Evolutionary conservation across 306 rosid species (phyloP).

Genomic region (Citrullus colocynthis): DNA sequence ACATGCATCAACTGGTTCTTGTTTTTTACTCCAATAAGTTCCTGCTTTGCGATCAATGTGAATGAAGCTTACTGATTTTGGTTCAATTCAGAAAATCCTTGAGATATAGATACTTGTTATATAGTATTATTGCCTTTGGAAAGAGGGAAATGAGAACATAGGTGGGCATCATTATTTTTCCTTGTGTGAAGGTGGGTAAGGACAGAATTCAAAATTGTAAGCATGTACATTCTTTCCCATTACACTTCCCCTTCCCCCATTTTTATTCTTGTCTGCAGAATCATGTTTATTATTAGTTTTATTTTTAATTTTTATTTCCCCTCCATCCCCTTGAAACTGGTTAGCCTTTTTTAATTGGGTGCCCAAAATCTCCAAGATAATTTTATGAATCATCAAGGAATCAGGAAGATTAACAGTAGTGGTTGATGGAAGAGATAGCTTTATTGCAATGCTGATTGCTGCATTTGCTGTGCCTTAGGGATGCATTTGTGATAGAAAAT

Average conservation of each 20-base stretch:
- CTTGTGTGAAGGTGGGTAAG: background rate
- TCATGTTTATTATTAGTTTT: background rate
- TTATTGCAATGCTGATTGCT: background rate
- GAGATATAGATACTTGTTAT: background rate
- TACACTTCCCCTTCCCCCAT: background rate
- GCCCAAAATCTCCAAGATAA: background rate
- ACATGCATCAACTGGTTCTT: constrained; percentile 2
- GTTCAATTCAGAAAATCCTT: background rate
- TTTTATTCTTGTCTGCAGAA: background rate
- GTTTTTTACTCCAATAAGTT: background rate
- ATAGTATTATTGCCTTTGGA: background rate
- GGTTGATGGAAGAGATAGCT: background rate
- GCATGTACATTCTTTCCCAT: background rate
- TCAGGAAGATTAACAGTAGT: background rate
- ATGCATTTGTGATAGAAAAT: background rate
- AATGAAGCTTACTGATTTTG: background rate
- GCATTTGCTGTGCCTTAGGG: background rate
- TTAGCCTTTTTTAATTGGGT: background rate
- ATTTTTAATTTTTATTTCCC: background rate
- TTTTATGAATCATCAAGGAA: background rate
- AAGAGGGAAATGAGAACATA: background rate
- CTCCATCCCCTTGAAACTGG: background rate
- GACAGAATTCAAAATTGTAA: background rate
- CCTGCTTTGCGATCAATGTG: background rate
- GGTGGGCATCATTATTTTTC: background rate